Conservation (phyloP, 495 filamentous ascomycete genomes). For the Trichoderma erinaceum region DNA sequence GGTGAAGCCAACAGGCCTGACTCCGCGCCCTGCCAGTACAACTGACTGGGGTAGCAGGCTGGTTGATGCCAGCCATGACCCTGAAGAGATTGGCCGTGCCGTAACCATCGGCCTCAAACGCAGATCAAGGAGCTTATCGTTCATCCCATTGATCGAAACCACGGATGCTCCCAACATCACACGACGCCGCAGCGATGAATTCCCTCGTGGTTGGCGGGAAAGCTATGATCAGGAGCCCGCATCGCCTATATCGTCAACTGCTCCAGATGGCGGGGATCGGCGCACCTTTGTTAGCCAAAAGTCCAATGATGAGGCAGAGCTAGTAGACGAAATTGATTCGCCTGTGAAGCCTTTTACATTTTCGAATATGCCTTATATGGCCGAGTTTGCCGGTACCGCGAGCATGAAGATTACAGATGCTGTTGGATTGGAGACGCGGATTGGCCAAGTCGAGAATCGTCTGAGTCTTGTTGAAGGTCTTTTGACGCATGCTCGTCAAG, state of each 20-base stretch:
- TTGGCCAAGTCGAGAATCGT: constrained; percentile 38
- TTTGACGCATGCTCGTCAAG: constrained; percentile 37
- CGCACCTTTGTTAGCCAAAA: constrained; percentile 18
- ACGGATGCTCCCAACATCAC: constrained; percentile 28
- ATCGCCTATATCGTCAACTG: constrained; percentile 44
- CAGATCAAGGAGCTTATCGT: constrained; percentile 46
- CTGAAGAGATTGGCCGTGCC: constrained; percentile 47
- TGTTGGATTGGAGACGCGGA: constrained; percentile 44
- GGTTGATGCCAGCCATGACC: constrained; percentile 29
- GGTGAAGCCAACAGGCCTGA: constrained; percentile 39
- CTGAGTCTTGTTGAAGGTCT: constrained; percentile 44
- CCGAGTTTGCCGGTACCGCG: constrained; percentile 34
- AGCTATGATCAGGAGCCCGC: constrained; percentile 42
- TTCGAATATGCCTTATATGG: constrained; percentile 32
- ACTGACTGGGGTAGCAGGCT: constrained; percentile 39
- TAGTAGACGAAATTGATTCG: constrained; percentile 28
- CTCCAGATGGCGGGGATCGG: constrained; percentile 36
- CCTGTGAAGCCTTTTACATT: constrained; percentile 51
- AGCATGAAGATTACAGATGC: constrained; percentile 49
- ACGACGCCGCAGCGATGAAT: constrained; percentile 48
- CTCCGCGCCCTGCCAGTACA: constrained; percentile 48
- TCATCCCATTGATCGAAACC: background rate
- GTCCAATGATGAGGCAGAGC: constrained; percentile 25
- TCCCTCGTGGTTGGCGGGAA: constrained; percentile 48
- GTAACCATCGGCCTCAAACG: constrained; percentile 43